These are phyloP conservation scores for Sporisorium exsertum DNA, from an alignment of 1,284 basidiomycete species.

Conservation along the genomic window DNA sequence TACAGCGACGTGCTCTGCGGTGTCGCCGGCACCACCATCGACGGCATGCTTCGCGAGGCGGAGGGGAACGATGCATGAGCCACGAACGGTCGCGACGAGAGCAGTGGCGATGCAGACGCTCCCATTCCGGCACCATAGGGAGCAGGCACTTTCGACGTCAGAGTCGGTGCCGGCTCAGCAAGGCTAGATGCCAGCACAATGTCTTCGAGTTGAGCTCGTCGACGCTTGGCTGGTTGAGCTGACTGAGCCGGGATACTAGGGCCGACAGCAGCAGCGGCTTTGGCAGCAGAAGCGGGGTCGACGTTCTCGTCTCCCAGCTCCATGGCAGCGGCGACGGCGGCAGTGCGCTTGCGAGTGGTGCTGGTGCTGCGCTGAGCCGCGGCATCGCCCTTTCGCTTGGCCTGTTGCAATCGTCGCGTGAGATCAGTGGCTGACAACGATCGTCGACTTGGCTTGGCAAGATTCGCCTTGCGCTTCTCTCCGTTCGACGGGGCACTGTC, in stretches of 20 bases:
- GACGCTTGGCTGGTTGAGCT: constrained; percentile 20
- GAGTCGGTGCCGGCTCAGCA: constrained; percentile 1
- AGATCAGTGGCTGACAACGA: constrained; percentile 45
- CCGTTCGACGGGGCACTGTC: constrained; percentile 9
- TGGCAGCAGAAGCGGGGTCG: constrained; percentile 10
- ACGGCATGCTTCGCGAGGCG: constrained; percentile 22
- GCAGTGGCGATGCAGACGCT: constrained; percentile 20
- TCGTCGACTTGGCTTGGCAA: constrained; percentile 7
- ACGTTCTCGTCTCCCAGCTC: constrained; percentile 29
- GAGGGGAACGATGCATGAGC: constrained; percentile 33
- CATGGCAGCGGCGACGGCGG: constrained; percentile 8
- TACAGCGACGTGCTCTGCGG: constrained; percentile 21
- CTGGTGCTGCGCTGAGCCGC: constrained; percentile 8
- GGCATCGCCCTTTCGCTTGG: constrained; percentile 33
- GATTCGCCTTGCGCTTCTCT: constrained; percentile 14
- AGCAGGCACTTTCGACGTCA: constrained; percentile 1
- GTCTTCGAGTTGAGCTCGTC: constrained; percentile 28
- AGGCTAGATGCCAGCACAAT: constrained; percentile 10
- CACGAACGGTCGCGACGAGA: constrained; percentile 40
- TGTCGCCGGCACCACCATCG: constrained; percentile 28
- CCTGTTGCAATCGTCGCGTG: constrained; percentile 46
- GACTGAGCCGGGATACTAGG: background rate
- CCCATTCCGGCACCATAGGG: background rate
- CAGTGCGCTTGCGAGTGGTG: constrained; percentile 27
- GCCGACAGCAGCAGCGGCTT: constrained; percentile 1